phyloP scores from a whole-genome alignment of 345 rosid genomes.

The Lepidium aucheri region DNA sequence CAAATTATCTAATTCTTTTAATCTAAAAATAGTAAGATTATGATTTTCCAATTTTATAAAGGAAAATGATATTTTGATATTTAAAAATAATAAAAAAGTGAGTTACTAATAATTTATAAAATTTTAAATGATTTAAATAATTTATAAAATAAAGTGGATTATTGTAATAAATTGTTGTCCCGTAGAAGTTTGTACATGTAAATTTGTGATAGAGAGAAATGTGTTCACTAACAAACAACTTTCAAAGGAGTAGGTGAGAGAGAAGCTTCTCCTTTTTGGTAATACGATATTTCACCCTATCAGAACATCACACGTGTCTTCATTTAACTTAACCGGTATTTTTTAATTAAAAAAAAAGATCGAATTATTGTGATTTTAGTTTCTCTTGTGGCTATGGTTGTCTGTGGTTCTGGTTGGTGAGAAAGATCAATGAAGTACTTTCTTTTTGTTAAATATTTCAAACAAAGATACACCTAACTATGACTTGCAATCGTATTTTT shows the following conservation, averaged over 20 bases:
- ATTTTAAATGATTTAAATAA: too few relatives aligned
- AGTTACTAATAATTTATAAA: too few relatives aligned
- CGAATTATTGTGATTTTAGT: not conserved
- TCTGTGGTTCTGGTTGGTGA: constrained; percentile 20
- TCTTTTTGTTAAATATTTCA: not conserved
- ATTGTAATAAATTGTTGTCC: too few relatives aligned
- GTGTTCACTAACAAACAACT: not conserved
- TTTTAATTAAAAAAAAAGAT: not conserved
- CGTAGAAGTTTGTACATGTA: too few relatives aligned
- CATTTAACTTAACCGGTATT: not conserved
- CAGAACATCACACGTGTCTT: not conserved
- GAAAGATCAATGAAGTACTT: not conserved
- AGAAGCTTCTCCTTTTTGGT: not conserved
- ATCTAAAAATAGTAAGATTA: too few relatives aligned
- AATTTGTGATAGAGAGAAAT: too few relatives aligned
- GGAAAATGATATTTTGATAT: too few relatives aligned
- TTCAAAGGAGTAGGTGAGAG: constrained; percentile 7
- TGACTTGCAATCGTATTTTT: not conserved
- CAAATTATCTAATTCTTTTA: too few relatives aligned
- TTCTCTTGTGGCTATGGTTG: not conserved
- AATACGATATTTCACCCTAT: not conserved
- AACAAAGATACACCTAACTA: not conserved
- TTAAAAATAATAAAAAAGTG: too few relatives aligned
- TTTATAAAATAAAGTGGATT: too few relatives aligned
- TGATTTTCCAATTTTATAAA: too few relatives aligned